Percentiles rank a stretch among this genome's conserved stretches.
phyloP scores from a whole-genome alignment of 495 filamentous ascomycete species.

The Xylaria flabelliformis region DNA sequence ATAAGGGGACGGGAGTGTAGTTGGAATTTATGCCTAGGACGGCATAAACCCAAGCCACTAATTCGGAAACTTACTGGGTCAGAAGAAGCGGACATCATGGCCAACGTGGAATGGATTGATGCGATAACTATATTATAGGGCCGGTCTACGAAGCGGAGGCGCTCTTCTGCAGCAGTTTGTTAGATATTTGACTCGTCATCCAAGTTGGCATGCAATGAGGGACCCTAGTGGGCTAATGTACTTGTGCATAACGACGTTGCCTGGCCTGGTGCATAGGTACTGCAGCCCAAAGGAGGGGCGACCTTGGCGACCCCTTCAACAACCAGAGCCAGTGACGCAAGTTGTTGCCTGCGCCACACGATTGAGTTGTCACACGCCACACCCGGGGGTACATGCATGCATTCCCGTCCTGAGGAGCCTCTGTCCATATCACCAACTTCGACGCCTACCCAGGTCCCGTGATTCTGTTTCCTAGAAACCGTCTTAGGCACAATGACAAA shows the following conservation, averaged over 20 bases:
- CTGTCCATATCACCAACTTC: background rate
- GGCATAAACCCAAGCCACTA: constrained; percentile 18
- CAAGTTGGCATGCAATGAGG: constrained; percentile 28
- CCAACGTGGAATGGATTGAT: constrained; percentile 9
- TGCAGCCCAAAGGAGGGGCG: constrained; percentile 29
- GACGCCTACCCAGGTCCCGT: background rate
- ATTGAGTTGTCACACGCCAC: background rate
- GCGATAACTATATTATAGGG: constrained; percentile 5
- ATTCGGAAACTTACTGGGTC: constrained; percentile 46
- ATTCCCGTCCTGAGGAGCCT: too few species aligned
- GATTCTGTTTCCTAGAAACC: background rate
- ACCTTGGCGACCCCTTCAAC: constrained; percentile 31
- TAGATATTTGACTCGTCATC: too few species aligned
- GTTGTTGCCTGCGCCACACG: constrained; percentile 27
- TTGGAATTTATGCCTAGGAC: constrained; percentile 17
- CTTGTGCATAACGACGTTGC: constrained; percentile 1
- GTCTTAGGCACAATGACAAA: constrained; percentile 18
- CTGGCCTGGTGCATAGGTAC: background rate
- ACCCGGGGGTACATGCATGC: background rate
- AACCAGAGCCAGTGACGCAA: constrained; percentile 34
- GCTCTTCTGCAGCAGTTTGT: background rate
- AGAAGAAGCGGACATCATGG: constrained; percentile 50
- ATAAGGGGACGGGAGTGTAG: constrained; percentile 21
- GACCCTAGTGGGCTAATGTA: constrained; percentile 28
- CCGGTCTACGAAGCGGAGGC: background rate